Conservation (phyloP, 2,329 filamentous ascomycete genomes). For the Exophiala aquamarina region DNA sequence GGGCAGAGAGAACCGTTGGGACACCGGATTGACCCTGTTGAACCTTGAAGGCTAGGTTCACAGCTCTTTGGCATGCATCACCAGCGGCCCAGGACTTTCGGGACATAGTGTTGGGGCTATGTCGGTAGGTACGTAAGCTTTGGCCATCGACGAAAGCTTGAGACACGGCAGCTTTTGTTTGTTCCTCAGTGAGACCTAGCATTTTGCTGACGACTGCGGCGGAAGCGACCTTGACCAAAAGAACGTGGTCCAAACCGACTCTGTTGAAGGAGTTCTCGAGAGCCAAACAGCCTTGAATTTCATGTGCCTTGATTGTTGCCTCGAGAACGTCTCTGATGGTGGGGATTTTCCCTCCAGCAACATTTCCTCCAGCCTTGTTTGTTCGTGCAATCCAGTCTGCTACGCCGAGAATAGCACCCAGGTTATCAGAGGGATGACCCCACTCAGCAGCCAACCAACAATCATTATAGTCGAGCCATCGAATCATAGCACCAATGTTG, state of each 20-base stretch:
- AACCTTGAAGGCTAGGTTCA: constrained; percentile 88
- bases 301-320: constrained; percentile 98
- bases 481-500: constrained; percentile 98
- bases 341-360: constrained; percentile 73
- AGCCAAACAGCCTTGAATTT: constrained; percentile 96
- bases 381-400: constrained; percentile 97
- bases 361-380: constrained; percentile 78
- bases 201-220: constrained; percentile 93
- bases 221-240: constrained; percentile 95
- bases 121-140: constrained; percentile 92
- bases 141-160: constrained; percentile 98
- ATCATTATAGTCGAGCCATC: constrained; percentile 99
- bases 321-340: constrained; percentile 89
- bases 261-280: constrained; percentile 99
- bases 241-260: constrained; percentile 95
- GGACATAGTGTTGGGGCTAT: constrained; percentile 99
- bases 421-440: constrained; percentile 97
- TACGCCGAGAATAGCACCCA: constrained; percentile 93
- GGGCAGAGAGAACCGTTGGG: constrained; percentile 87
- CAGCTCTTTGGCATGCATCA: constrained; percentile 93
- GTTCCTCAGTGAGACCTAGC: constrained; percentile 82
- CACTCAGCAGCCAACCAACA: constrained; percentile 99
- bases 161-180: constrained; percentile 92
- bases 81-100: constrained; percentile 98
- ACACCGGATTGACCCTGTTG: constrained; percentile 87